Base-by-base conservation (phyloP, 23 red algal genomes). In the Cyanidiococcus yangmingshanensis region DNA sequence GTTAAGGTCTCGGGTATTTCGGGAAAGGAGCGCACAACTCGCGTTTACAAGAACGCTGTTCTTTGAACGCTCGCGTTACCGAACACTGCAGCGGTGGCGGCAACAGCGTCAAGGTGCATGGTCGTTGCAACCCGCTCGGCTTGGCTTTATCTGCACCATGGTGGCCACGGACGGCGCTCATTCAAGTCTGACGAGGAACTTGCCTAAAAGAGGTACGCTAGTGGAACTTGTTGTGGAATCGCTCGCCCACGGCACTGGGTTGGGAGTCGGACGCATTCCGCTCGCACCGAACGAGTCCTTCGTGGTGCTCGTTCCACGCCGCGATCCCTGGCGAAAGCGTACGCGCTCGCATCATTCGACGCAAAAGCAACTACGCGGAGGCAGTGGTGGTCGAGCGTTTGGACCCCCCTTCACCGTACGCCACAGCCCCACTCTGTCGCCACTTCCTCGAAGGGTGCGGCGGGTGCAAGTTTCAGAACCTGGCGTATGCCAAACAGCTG, bases 381-480 rank as follows among this genome's bases (percentile, higher is more conserved):
- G 94, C 86, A 12, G 45, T 87, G 29, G 76, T 88, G 59, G 21
- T 85, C 37, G 74, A 87, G 40, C 77, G 82, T 37, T 58, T 84
- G 0, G 57, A 74, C 0, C 7, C 38, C 1, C 83, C 87, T 21
- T 37, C 83, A 39, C 40, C 27, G 35, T 71, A 27, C 32, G 57
- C 82, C 30, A 83, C 89, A 33, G 74, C 82, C 41, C 76, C 88
- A 50, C 59, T 63, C 1, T 98, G 94, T 58, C 67, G 50, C 2
- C 94, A 98, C 75, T 91, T 89, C 82, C 84, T 85, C 3, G 57
- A 67, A 0, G 91, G 91, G 25, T 98, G 94, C 74, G 88, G 94
- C 45, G 94, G 94, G 25, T 98, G 94, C 75, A 81, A 68, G 30
- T 82, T 79, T 25, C 86, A 91, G 89, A 77, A 98, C 40, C 41